A percentile compares a stretch with the other conserved stretches of the same genome.
phyloP scores from a whole-genome alignment of 2,329 filamentous ascomycete species.

The Chalaropsis ovoidea region DNA sequence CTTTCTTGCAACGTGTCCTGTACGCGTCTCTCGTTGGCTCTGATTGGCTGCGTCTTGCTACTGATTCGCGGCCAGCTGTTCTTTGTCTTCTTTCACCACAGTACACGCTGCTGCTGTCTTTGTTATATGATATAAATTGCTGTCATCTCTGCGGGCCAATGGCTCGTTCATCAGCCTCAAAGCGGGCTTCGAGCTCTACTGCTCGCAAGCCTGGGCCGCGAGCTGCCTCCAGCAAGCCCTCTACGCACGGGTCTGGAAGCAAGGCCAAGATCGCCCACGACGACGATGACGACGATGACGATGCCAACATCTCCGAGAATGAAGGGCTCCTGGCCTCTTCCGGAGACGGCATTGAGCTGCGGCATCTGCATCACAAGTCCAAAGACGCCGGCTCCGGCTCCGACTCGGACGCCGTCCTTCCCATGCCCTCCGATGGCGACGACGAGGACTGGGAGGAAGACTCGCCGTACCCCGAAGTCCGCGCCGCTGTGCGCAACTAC shows the following conservation, averaged over 20 bases:
- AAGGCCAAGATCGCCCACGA: background rate
- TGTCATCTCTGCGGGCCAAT: background rate
- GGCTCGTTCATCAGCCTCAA: conserved; percentile 18
- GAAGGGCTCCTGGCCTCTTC: conserved; percentile 47
- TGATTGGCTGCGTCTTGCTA: background rate
- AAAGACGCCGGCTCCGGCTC: conserved; percentile 27
- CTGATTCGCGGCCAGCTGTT: background rate
- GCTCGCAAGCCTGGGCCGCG: background rate
- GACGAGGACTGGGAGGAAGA: conserved; percentile 38
- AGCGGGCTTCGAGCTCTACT: conserved; percentile 2
- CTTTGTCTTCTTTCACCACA: conserved; percentile 3
- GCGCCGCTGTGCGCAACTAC: conserved; percentile 53
- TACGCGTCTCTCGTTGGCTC: background rate
- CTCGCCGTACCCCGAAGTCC: conserved; percentile 57
- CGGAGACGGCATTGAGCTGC: conserved; percentile 29
- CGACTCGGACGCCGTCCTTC: conserved; percentile 20
- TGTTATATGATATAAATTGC: background rate
- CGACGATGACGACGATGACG: conserved; percentile 1
- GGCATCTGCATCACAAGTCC: conserved; percentile 23
- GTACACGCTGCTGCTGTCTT: background rate
- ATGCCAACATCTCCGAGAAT: conserved; percentile 39
- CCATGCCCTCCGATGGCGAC: conserved; percentile 25
- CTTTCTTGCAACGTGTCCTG: conserved; percentile 1
- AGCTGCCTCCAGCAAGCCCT: background rate
- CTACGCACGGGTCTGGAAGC: background rate